Conservation (phyloP, 139 green algal species). For the Closterium sp. region DNA sequence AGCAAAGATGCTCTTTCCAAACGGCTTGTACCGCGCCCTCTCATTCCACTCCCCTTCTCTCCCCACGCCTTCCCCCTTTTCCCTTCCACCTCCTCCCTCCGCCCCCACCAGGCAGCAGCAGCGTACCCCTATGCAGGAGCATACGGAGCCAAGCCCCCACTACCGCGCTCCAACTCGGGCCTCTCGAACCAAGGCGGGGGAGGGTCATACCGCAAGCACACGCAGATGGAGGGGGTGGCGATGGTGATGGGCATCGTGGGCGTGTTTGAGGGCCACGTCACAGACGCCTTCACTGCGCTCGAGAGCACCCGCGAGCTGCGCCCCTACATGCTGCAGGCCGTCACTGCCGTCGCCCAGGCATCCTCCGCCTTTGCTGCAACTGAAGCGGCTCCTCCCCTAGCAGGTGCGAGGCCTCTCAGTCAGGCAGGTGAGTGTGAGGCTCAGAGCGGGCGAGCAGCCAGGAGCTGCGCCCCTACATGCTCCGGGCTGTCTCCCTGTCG, state of each 20-base stretch:
- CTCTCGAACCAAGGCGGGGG: background rate
- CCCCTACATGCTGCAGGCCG: constrained; percentile 24
- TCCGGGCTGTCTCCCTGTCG: background rate
- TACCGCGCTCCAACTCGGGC: background rate
- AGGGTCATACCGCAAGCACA: constrained; percentile 20
- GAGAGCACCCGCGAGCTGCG: constrained; percentile 5
- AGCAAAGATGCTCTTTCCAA: too few species aligned
- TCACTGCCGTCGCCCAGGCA: constrained; percentile 1
- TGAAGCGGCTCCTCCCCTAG: constrained; percentile 8
- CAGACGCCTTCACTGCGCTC: constrained; percentile 14
- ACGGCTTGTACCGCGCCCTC: background rate
- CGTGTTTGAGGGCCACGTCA: constrained; percentile 29
- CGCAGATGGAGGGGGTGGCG: constrained; percentile 26
- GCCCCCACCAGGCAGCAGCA: background rate
- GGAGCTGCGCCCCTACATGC: constrained; percentile 21
- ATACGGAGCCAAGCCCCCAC: background rate
- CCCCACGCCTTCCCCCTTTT: background rate
- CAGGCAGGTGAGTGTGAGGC: background rate
- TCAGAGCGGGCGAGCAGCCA: background rate
- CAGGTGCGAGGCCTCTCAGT: background rate
- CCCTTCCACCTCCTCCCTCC: background rate
- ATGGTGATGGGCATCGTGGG: constrained; percentile 43
- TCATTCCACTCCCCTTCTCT: background rate
- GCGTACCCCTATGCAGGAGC: background rate
- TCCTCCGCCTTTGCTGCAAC: background rate